A percentile compares a stretch with the other conserved stretches of the same genome.
Conservation (phyloP, 306 rosid genomes). For the Chamaecrista fasciculata region DNA sequence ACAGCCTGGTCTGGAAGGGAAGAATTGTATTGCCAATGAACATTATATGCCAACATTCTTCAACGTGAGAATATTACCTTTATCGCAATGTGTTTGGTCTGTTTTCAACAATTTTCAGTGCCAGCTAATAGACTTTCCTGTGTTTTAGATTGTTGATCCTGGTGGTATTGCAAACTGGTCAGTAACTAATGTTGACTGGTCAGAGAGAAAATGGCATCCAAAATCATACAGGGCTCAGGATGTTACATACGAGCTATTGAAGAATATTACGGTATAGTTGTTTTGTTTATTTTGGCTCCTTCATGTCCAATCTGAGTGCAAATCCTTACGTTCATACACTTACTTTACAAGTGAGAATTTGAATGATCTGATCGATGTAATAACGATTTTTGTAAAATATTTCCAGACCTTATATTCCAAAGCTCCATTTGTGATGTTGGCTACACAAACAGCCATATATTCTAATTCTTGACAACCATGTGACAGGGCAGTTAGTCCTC, state of each 20-base stretch:
- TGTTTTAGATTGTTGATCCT: conserved; percentile 67
- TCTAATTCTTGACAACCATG: too few species aligned
- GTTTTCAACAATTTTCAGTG: conserved; percentile 18
- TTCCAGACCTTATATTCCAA: too few species aligned
- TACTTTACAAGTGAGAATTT: too few species aligned
- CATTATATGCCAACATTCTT: conserved; percentile 94
- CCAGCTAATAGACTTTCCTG: background rate
- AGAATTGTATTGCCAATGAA: conserved; percentile 93
- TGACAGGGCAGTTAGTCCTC: too few species aligned
- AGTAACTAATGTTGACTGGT: conserved; percentile 94
- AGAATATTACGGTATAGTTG: conserved; percentile 69
- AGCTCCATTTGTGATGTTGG: too few species aligned
- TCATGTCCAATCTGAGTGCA: background rate
- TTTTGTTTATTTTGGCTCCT: background rate
- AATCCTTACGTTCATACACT: too few species aligned
- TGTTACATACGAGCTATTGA: conserved; percentile 59
- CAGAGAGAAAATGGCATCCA: conserved; percentile 96
- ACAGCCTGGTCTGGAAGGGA: conserved; percentile 91
- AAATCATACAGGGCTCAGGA: conserved; percentile 64
- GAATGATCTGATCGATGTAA: too few species aligned
- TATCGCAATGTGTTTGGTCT: background rate
- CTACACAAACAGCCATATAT: too few species aligned
- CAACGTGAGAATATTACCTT: conserved; percentile 51
- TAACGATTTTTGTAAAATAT: too few species aligned
- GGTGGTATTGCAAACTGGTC: conserved; percentile 97